phyloP scores from a whole-genome alignment of 306 rosid species.

The Mucuna pruriens region DNA sequence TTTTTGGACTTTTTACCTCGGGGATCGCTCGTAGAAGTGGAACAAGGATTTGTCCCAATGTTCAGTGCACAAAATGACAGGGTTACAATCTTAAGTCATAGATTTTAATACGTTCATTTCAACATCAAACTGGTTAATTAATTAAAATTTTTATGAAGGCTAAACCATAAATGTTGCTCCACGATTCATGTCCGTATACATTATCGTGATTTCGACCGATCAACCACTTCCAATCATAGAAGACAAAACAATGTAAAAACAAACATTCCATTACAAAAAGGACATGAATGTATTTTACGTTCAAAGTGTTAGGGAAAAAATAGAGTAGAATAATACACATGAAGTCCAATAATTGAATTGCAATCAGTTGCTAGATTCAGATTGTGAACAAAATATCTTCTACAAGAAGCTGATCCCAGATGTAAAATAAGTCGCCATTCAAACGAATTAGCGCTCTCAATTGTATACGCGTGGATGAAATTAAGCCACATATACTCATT shows the following conservation, averaged over 20 bases:
- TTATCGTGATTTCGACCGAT: conserved; percentile 40
- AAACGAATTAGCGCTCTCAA: conserved; percentile 2
- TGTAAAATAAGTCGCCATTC: not conserved
- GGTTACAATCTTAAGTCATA: conserved; percentile 7
- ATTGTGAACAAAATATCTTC: conserved; percentile 26
- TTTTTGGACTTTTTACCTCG: not conserved
- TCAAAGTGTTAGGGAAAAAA: not conserved
- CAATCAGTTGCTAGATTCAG: conserved; percentile 27
- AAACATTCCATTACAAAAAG: conserved; percentile 41
- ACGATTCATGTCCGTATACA: not conserved
- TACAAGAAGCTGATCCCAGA: not conserved
- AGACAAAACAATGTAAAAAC: conserved; percentile 40
- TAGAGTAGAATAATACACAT: not conserved
- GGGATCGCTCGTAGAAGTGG: not conserved
- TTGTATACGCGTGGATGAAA: not conserved
- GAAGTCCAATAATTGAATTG: conserved; percentile 37
- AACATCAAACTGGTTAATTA: not conserved
- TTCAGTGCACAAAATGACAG: conserved; percentile 19
- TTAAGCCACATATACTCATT: not conserved
- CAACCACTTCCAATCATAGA: conserved; percentile 45
- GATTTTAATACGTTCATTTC: conserved; percentile 14
- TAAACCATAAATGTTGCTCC: conserved; percentile 11
- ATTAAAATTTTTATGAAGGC: not conserved
- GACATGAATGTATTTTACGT: conserved; percentile 21
- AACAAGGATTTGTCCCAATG: not conserved